A percentile compares a stretch with the other conserved stretches of the same genome.
Evolutionary conservation across 352 stramenopile species (phyloP).

Genomic region (Phytopythium ostracodes): DNA sequence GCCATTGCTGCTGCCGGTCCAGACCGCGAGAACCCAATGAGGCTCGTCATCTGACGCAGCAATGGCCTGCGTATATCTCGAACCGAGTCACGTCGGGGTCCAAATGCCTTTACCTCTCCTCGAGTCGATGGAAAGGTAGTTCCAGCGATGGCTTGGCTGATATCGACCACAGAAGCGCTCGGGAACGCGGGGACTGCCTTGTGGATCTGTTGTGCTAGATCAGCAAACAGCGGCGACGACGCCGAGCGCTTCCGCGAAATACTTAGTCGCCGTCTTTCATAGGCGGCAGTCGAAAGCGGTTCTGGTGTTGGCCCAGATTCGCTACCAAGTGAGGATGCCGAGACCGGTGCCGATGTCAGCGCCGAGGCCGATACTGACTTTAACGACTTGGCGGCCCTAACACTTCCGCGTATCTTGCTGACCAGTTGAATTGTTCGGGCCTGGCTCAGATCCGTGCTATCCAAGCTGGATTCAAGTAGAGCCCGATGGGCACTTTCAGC

Average conservation of each 20-base stretch:
- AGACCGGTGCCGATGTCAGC: background rate
- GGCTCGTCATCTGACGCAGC: constrained; percentile 7
- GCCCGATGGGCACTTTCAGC: background rate
- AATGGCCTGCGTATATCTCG: background rate
- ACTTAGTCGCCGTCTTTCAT: background rate
- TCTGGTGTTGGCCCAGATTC: background rate
- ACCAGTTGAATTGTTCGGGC: background rate
- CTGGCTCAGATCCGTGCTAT: background rate
- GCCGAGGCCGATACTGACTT: background rate
- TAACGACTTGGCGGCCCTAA: background rate
- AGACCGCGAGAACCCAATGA: constrained; percentile 1
- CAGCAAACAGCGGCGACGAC: background rate
- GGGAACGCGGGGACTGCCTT: background rate
- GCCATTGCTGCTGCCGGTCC: background rate
- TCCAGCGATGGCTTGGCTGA: background rate
- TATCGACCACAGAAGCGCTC: background rate
- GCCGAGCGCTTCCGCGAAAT: background rate
- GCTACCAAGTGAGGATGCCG: background rate
- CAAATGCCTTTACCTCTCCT: background rate
- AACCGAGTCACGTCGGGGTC: background rate
- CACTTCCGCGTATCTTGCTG: background rate
- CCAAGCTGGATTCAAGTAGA: background rate
- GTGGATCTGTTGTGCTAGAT: background rate
- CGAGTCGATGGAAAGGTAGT: background rate
- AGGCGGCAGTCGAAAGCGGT: background rate